Evolutionary conservation across 345 rosid species (phyloP).

Genomic region (Populus euphratica): DNA sequence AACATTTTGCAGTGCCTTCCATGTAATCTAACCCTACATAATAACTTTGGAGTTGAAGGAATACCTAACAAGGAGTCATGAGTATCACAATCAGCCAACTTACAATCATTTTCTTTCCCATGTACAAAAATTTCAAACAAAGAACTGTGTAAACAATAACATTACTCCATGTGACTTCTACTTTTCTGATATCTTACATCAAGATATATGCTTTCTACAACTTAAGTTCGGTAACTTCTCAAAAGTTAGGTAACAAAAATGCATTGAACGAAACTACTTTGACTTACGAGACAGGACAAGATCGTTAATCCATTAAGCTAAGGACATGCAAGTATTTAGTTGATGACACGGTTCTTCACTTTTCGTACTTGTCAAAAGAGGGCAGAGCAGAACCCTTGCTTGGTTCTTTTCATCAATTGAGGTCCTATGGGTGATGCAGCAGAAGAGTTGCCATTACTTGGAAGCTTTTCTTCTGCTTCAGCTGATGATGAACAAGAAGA

Average conservation of each 20-base stretch:
- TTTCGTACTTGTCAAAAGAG: not conserved
- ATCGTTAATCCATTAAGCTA: not conserved
- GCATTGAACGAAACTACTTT: too few relatives aligned
- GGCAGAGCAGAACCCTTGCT: not conserved
- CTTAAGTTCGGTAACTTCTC: too few relatives aligned
- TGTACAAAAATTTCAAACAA: not conserved
- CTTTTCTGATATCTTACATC: not conserved
- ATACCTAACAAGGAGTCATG: not conserved
- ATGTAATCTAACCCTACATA: not conserved
- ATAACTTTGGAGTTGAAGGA: not conserved
- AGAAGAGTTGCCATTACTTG: constrained; percentile 26
- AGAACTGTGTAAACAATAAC: not conserved
- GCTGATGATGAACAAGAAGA: constrained; percentile 1
- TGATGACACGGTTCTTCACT: not conserved
- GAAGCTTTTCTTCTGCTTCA: constrained; percentile 10
- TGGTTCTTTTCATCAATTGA: not conserved
- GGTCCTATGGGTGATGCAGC: constrained; percentile 15
- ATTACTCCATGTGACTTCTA: not conserved
- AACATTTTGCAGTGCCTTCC: not conserved
- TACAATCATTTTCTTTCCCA: not conserved
- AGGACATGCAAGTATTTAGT: not conserved
- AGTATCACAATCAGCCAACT: not conserved
- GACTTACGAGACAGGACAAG: not conserved
- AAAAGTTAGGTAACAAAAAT: too few relatives aligned
- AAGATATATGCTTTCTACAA: too few relatives aligned